Base-by-base conservation (phyloP, 73 alveolate genomes). In the Tetrahymena thermophila region DNA sequence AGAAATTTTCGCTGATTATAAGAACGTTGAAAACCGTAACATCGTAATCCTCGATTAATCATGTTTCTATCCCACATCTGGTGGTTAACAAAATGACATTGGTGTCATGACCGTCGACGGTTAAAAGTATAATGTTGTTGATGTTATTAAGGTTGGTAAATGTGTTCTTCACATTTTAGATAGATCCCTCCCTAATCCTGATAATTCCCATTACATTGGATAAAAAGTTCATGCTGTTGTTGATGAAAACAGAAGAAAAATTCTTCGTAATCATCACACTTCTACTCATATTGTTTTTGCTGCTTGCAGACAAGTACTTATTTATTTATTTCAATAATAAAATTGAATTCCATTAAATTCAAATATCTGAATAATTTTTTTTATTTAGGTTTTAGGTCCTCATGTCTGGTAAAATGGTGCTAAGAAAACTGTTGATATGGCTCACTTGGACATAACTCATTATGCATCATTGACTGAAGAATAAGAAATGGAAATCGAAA, bases 361-460 rank as follows among this genome's bases (percentile, higher is more conserved):
- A 19, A 71, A 19, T 71, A 71, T 71, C 3, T 71, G 1, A 71
- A 71, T 71, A 8, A 28, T 71, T 71, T 71, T 71, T n/a, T 7
- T 1, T 28, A 71, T 1, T 71, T n/a, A 71, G 89, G 89, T 71
- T 71, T 97, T 99, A 35, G 99, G 99, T 31, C 99, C 99, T 17
- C 99, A 99, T 96, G 99, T 99, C 93, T 99, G 99, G 99, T 98
- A 99, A 94, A 98, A 99, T 96, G 99, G 99, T 96, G 99, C 99
- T 71, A 98, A 98, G 94, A 99, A 99, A 96, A 99, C 99, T 35
- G 97, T 97, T 83, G 99, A 99, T 58, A 94, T 96, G 97, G 99
- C 99, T 85, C 99, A 99, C 96, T 96, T 99, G 38, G 99, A 99
- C 97, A 98, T 99, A 94, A 99, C 99, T 42, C 99, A 99, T 98